These are phyloP conservation scores for Orbilia oligospora DNA, from an alignment of 2,329 filamentous ascomycete genomes.

Conservation along the genomic window DNA sequence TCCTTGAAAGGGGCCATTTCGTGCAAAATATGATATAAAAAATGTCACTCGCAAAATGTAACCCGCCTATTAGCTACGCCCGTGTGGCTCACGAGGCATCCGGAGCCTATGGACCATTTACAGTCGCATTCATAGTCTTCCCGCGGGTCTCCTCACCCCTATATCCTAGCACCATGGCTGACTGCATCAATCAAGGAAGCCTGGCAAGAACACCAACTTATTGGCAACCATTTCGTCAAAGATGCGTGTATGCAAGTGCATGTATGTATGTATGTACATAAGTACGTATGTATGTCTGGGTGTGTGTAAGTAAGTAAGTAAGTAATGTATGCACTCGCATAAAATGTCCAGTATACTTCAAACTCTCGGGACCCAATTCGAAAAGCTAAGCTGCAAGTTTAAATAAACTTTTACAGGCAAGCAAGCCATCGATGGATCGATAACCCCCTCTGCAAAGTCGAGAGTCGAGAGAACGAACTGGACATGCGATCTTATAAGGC, in stretches of 20 bases:
- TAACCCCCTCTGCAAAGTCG: background rate
- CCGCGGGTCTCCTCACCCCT: constrained; percentile 15
- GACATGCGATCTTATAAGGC: constrained; percentile 50
- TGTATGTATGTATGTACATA: background rate
- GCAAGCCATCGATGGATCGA: background rate
- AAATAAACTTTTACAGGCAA: constrained; percentile 31
- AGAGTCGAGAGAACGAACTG: background rate
- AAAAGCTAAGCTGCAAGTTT: constrained; percentile 6
- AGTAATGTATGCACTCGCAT: background rate
- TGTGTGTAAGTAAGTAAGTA: background rate
- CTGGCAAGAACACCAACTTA: constrained; percentile 6
- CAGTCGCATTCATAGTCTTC: constrained; percentile 20
- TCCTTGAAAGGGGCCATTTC: background rate
- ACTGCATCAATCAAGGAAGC: constrained; percentile 20
- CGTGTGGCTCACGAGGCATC: constrained; percentile 45
- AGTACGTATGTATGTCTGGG: background rate
- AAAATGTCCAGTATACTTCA: background rate
- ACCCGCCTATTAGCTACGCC: constrained; percentile 43
- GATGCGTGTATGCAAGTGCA: background rate
- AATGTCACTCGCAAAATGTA: constrained; percentile 30
- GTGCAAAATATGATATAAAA: constrained; percentile 40
- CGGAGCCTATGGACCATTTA: constrained; percentile 11
- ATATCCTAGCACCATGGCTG: constrained; percentile 32
- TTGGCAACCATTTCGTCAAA: background rate
- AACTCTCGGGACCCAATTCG: background rate